These are phyloP conservation scores for Pseudogymnoascus sp. DNA, from an alignment of 2,329 filamentous ascomycete species.

Conservation along the genomic window DNA sequence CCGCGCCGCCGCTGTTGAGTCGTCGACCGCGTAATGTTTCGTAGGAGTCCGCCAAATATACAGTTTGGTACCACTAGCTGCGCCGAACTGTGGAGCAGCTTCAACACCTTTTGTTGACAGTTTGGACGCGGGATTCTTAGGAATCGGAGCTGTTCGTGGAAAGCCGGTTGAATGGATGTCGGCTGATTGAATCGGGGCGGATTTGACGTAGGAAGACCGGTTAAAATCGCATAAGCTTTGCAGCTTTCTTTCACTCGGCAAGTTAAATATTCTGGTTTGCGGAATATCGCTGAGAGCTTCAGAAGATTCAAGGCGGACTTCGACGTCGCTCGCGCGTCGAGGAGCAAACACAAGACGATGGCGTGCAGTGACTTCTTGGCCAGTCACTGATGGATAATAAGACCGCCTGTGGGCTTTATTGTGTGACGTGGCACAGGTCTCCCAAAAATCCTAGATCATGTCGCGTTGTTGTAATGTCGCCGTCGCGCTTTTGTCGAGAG, in stretches of 20 bases:
- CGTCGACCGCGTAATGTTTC: not conserved
- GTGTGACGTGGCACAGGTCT: not conserved
- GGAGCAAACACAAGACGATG: not conserved
- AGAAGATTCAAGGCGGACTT: not conserved
- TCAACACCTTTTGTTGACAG: not conserved
- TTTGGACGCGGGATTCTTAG: not conserved
- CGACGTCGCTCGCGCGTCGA: not conserved
- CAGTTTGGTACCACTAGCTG: not conserved
- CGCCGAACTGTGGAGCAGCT: not conserved
- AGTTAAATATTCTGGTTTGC: not conserved
- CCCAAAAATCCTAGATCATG: not conserved
- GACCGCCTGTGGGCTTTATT: not conserved
- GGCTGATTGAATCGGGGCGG: not conserved
- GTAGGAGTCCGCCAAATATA: not conserved
- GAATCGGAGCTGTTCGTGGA: not conserved
- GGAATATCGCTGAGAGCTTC: not conserved
- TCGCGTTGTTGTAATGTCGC: not conserved
- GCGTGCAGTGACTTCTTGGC: not conserved
- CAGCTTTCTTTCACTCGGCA: not conserved
- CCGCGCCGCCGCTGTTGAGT: not conserved
- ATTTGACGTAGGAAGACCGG: not conserved
- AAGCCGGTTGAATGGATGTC: not conserved
- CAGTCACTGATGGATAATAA: not conserved
- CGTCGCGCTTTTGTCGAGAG: constrained; percentile 2
- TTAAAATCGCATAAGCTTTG: not conserved